Conservation (phyloP, 2,329 filamentous ascomycete species). For the Sporothrix inflata region DNA sequence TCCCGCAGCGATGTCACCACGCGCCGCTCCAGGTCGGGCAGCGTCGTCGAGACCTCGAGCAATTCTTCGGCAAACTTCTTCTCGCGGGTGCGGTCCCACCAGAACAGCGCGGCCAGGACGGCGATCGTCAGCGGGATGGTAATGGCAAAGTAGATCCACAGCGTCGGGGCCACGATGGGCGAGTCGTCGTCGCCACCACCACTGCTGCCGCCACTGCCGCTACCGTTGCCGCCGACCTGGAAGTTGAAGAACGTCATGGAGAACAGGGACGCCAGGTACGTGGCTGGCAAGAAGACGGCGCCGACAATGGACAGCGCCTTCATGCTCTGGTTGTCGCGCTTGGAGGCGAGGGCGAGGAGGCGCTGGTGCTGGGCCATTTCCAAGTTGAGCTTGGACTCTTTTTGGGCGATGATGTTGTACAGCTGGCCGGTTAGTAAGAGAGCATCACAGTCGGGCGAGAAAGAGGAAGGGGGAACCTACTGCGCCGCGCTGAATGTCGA, state of each 20-base stretch:
- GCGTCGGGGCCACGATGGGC: conserved; percentile 52
- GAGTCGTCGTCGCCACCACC: conserved; percentile 38
- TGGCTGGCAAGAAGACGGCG: conserved; percentile 65
- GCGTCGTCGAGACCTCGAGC: conserved; percentile 56
- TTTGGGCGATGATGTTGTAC: conserved; percentile 68
- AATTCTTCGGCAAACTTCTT: conserved; percentile 54
- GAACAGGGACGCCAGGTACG: conserved; percentile 65
- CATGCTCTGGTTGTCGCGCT: conserved; percentile 66
- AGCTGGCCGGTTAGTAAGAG: conserved; percentile 46
- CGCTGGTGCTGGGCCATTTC: conserved; percentile 65
- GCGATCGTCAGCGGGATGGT: conserved; percentile 60
- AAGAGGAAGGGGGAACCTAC: conserved; percentile 45
- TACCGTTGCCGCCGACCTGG: conserved; percentile 45
- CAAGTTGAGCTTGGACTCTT: conserved; percentile 65
- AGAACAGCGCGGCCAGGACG: conserved; percentile 60
- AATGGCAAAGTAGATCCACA: conserved; percentile 68
- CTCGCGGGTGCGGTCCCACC: conserved; percentile 57
- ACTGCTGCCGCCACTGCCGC: conserved; percentile 13
- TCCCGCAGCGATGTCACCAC: conserved; percentile 61
- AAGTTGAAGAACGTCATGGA: conserved; percentile 71
- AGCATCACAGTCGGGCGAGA: not conserved
- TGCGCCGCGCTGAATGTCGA: conserved; percentile 64
- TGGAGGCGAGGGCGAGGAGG: conserved; percentile 61
- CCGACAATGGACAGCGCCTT: conserved; percentile 67
- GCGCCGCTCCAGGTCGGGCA: conserved; percentile 59